Evolutionary conservation across 495 filamentous ascomycete genomes (phyloP).

Genomic region (Bryoglossum gracile): DNA sequence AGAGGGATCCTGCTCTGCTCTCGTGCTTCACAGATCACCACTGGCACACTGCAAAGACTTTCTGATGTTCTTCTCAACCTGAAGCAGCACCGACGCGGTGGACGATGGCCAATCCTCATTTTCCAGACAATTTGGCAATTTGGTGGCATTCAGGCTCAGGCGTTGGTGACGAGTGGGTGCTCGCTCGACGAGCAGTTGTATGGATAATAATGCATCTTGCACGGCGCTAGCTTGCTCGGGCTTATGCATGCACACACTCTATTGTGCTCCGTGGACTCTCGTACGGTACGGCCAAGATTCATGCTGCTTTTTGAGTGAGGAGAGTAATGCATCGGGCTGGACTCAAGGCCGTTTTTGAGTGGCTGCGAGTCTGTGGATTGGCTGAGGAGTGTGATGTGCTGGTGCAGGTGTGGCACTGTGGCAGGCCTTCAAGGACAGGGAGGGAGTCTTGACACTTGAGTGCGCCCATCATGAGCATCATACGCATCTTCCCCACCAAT

Average conservation of each 20-base stretch:
- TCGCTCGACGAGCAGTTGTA: too few species aligned
- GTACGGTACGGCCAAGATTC: not conserved
- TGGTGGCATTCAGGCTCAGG: not conserved
- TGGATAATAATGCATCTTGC: conserved; percentile 13
- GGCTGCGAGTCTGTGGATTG: not conserved
- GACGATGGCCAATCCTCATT: not conserved
- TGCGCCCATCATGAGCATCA: too few species aligned
- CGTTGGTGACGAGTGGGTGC: not conserved
- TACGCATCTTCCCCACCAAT: too few species aligned
- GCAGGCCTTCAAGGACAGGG: not conserved
- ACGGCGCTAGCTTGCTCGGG: conserved; percentile 15
- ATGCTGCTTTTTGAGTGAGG: not conserved
- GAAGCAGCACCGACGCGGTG: not conserved
- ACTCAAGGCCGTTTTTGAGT: too few species aligned
- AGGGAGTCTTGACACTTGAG: conserved; percentile 6
- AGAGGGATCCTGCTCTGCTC: too few species aligned
- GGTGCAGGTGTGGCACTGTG: not conserved
- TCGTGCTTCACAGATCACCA: too few species aligned
- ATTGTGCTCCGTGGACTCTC: conserved; percentile 1
- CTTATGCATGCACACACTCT: conserved; percentile 23
- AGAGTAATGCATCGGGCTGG: too few species aligned
- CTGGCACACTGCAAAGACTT: too few species aligned
- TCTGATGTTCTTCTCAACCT: too few species aligned
- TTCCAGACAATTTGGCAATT: too few species aligned
- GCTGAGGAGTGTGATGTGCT: not conserved